Evolutionary conservation across 768 basidiomycete genomes (phyloP), one percentile per base, ranked within the genome.

Genomic region (Paxillus rubicundulus): DNA sequence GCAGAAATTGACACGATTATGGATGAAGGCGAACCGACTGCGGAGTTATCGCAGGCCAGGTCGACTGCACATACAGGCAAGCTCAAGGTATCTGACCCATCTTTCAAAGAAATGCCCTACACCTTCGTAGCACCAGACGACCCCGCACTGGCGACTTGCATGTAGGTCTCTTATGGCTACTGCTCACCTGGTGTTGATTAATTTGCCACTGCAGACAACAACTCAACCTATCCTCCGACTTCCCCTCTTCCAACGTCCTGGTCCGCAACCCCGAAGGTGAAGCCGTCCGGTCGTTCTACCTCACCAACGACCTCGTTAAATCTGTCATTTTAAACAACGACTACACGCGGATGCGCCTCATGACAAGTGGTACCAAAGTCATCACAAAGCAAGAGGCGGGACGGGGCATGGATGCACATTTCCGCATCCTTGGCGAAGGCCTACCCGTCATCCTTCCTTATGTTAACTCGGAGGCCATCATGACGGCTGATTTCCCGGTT

Each of bases 341-440:
- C 65, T 95, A 87, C 66, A 80, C 81, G 27, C 84, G 86, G 24
- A 78, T 98, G 50, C 85, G 97, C 2, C 82, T 99, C 47, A 86
- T 94, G 61, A 85, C 89, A 13, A 88, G 90, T n/a, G 97, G 97
- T 17, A 93, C 94, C 37, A 96, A 97, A 69, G 85, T 93, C 12
- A 89, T 98, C 69, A 82, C 84, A 6, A 89, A 92, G 64, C 95
- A 98, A 67, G 95, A 96, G 54, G 82, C 81, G 2, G 82, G 79
- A 2, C 80, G 80, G 40, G 83, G 78, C 4, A 65, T 65, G 36
- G 80, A 83, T 20, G 70, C 83, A 18, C 72, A 69, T n/a, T 92
- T 89, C 68, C 80, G 91, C 17, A 77, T 96, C 24, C 79, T 96
- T 17, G 82, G 83, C 17, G 96, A 98, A 62, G 94, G 94, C 2